These are phyloP conservation scores for Saposhnikovia divaricata DNA, from an alignment of 129 eudicot species.

Conservation along the genomic window DNA sequence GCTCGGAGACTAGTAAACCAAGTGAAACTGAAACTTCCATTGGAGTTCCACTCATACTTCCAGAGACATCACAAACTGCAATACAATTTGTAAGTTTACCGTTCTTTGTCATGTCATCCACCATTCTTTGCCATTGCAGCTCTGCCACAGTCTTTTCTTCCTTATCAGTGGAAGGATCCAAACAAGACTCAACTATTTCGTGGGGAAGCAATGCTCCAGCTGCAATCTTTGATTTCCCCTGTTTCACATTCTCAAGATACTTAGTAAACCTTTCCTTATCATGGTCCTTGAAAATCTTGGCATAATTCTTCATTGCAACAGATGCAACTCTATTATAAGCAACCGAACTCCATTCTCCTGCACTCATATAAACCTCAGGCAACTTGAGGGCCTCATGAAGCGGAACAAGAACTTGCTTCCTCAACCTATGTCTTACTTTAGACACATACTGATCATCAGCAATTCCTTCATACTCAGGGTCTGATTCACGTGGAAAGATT, in stretches of 20 bases:
- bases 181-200: not conserved
- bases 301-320: conserved; percentile 8
- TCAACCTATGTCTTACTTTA: not conserved
- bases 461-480: conserved; percentile 1
- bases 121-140: conserved; percentile 11
- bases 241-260: conserved; percentile 4
- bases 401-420: conserved; percentile 10
- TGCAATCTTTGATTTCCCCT: conserved; percentile 2
- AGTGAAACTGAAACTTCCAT: not conserved
- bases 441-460: not conserved
- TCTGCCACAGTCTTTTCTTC: conserved; percentile 3
- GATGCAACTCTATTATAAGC: conserved; percentile 12
- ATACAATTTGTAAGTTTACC: conserved; percentile 4
- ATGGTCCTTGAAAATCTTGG: not conserved
- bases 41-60: not conserved
- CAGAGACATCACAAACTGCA: conserved; percentile 4
- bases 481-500: not conserved
- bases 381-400: conserved; percentile 4
- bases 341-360: conserved; percentile 7
- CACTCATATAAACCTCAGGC: conserved; percentile 15
- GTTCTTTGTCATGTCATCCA: not conserved
- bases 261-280: not conserved
- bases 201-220: conserved; percentile 14
- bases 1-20: not conserved
- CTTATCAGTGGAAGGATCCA: not conserved